A percentile compares a stretch with the other conserved stretches of the same genome.
Conservation (phyloP, 345 rosid species). For the Salix purpurea region DNA sequence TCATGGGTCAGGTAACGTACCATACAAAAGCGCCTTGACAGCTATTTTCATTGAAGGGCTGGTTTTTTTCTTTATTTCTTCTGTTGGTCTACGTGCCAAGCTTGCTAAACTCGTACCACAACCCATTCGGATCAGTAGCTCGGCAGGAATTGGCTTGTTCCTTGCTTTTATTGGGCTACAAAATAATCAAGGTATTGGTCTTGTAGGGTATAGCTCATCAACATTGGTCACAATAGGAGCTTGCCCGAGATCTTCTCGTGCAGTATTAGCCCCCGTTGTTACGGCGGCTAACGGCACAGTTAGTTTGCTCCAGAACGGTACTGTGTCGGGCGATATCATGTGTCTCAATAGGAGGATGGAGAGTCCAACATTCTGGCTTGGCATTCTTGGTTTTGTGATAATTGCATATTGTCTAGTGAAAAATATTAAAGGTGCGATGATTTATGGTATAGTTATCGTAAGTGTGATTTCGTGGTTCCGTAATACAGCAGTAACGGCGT, state of each 20-base stretch:
- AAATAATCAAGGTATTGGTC: constrained; percentile 77
- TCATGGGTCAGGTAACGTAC: constrained; percentile 84
- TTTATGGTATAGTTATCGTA: constrained; percentile 79
- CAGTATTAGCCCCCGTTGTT: constrained; percentile 61
- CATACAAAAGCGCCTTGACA: constrained; percentile 70
- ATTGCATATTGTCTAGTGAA: constrained; percentile 76
- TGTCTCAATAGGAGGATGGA: constrained; percentile 69
- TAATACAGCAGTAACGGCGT: constrained; percentile 64
- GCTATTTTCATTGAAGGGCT: constrained; percentile 81
- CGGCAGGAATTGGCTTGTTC: constrained; percentile 91
- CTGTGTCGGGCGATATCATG: constrained; percentile 54
- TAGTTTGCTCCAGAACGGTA: constrained; percentile 50
- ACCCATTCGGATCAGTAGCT: constrained; percentile 87
- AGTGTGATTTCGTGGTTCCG: constrained; percentile 93
- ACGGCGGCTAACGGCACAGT: constrained; percentile 63
- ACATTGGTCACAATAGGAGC: constrained; percentile 79
- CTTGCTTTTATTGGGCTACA: constrained; percentile 91
- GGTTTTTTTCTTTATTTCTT: constrained; percentile 69
- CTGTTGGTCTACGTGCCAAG: constrained; percentile 76
- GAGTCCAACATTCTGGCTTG: constrained; percentile 83
- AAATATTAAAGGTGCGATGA: constrained; percentile 80
- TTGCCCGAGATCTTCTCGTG: constrained; percentile 66
- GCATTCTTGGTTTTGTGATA: constrained; percentile 76
- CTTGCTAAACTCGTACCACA: constrained; percentile 81
- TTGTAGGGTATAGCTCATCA: constrained; percentile 74